Percentiles rank a stretch among this genome's conserved stretches.
Conservation (phyloP, 768 basidiomycete genomes). For the Suillus plorans region DNA sequence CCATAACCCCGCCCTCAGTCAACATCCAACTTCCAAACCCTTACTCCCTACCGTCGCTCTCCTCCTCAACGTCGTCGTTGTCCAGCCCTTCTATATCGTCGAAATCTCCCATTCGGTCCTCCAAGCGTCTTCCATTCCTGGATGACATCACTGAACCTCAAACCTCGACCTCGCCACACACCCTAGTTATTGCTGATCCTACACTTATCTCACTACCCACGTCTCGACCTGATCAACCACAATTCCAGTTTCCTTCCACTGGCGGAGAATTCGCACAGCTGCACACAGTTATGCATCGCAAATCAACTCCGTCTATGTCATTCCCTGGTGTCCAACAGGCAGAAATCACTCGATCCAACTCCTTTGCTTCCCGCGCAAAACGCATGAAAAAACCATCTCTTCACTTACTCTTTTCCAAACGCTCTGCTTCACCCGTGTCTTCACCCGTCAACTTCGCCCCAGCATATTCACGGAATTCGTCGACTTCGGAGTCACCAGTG, state of each 20-base stretch:
- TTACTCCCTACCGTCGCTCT: constrained; percentile 46
- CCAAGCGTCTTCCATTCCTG: constrained; percentile 39
- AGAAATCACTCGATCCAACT: constrained; percentile 37
- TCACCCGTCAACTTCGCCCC: constrained; percentile 28
- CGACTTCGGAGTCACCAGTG: constrained; percentile 31
- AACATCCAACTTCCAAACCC: constrained; percentile 26
- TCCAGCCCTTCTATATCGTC: constrained; percentile 55
- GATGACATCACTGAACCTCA: constrained; percentile 29
- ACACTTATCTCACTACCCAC: constrained; percentile 24
- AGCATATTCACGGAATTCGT: constrained; percentile 23
- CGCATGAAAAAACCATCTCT: constrained; percentile 68
- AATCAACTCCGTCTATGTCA: constrained; percentile 36
- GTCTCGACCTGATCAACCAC: constrained; percentile 20
- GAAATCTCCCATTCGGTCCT: constrained; percentile 29
- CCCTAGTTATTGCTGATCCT: constrained; percentile 31
- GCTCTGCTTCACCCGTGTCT: constrained; percentile 49
- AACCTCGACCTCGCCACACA: constrained; percentile 24
- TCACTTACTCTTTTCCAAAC: constrained; percentile 66
- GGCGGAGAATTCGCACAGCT: constrained; percentile 30
- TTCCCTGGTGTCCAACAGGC: constrained; percentile 31
- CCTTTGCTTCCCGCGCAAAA: constrained; percentile 29
- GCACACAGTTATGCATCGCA: constrained; percentile 32
- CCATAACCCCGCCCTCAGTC: constrained; percentile 35
- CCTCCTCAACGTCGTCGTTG: constrained; percentile 62
- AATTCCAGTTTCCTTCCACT: constrained; percentile 41